Conservation (phyloP, 2,329 filamentous ascomycete species). For the Beauveria bassiana region DNA sequence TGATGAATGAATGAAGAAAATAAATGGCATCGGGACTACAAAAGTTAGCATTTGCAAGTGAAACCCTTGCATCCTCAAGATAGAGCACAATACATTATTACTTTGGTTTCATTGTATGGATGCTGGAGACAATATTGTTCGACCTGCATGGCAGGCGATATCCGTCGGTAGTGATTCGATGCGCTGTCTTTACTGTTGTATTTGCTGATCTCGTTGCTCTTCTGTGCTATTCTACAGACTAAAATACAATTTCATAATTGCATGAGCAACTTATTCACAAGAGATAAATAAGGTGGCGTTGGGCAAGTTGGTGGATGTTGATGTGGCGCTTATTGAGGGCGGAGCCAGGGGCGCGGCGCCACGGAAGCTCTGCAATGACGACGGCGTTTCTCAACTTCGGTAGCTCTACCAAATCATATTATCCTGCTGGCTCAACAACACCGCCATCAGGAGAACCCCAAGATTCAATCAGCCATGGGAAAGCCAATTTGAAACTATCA, state of each 20-base stretch:
- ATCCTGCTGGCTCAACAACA: background rate
- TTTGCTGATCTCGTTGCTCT: background rate
- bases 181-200: background rate
- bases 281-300: background rate
- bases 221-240: too few species aligned
- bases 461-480: background rate
- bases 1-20: conserved; percentile 5
- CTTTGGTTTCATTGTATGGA: background rate
- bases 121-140: background rate
- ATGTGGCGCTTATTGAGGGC: background rate
- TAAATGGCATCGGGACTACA: conserved; percentile 5
- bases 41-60: conserved; percentile 8
- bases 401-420: conserved; percentile 3
- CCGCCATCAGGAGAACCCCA: background rate
- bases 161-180: background rate
- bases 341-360: background rate
- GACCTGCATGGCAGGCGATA: background rate
- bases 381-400: background rate
- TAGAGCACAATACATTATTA: conserved; percentile 11
- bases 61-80: conserved; percentile 3
- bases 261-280: background rate
- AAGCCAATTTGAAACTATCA: background rate
- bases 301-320: background rate
- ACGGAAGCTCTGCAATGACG: background rate
- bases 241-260: too few species aligned